Base-by-base conservation (phyloP, 2,329 filamentous ascomycete genomes). In the Cryoendolithus antarcticus region DNA sequence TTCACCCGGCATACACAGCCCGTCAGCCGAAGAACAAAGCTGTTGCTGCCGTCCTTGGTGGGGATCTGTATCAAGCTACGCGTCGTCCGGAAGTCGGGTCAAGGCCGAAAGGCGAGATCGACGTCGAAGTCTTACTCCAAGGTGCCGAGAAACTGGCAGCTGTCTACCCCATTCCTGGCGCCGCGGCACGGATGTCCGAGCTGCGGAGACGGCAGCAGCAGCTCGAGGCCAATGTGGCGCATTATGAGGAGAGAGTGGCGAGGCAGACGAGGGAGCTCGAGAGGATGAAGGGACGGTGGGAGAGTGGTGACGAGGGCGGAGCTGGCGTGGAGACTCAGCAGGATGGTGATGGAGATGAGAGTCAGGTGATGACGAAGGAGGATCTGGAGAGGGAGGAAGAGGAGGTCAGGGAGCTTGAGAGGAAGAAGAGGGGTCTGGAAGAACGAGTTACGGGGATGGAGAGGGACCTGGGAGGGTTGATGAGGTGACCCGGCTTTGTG, bases 71-170 rank as follows among this genome's bases (percentile, higher is more conserved):
- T 59, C 78, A 84, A 34, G 75, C 82, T 57, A 86, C 95, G 35
- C 70, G 75, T 41, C 68, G 69, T 42, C 74, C 72, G 4, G 71
- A 65, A 46, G 75, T 62, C 46, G 70, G 56, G 39, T 27, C 24
- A 27, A 39, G 52, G 9, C 48, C 52, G 30, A 74, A 71, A 46
- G 80, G 79, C 7, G 86, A 93, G 15, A 71, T 95, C 2, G 85
- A 96, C 59, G 78, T 96, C 3, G 84, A 93, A 53, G 71, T 93
- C 1, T 64, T 98, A 24, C 70, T 98, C 13, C 71, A 75, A 38
- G 88, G 89, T 1, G 89, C 88, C 1, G 86, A 95, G 67, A 94
- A 86, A 67, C 72, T 96, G 24, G 88, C 86, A 50, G 74, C 74
- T 33, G 88, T 95, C 21, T 96, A 95, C 56, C 81, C 85, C 28